Conservation (phyloP, 345 rosid genomes). For the Pistacia integerrima region DNA sequence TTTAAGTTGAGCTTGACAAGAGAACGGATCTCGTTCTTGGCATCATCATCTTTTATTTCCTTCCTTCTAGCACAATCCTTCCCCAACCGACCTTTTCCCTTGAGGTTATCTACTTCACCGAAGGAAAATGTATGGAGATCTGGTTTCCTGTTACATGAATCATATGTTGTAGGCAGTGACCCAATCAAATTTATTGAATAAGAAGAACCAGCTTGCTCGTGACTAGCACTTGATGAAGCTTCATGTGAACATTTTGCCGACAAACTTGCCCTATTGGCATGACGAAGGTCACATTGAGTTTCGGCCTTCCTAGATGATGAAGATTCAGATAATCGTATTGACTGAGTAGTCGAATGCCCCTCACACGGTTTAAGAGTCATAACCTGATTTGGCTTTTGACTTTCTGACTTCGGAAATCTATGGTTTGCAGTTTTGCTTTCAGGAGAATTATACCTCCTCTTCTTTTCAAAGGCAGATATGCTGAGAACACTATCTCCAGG, state of each 20-base stretch:
- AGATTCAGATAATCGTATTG: conserved; percentile 16
- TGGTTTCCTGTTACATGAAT: conserved; percentile 9
- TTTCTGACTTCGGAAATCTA: conserved; percentile 11
- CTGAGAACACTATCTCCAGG: conserved; percentile 14
- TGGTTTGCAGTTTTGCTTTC: conserved; percentile 19
- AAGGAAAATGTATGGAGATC: conserved; percentile 14
- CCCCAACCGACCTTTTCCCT: conserved; percentile 6
- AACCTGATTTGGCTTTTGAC: conserved; percentile 14
- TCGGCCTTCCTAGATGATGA: conserved; percentile 12
- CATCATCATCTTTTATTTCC: conserved; percentile 25
- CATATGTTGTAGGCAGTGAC: conserved; percentile 18
- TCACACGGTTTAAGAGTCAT: conserved; percentile 1
- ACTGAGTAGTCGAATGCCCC: background rate
- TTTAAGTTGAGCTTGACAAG: conserved; percentile 65
- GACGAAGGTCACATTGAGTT: conserved; percentile 3
- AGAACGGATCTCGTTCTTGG: conserved; percentile 53
- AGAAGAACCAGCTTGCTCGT: conserved; percentile 17
- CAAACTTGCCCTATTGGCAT: background rate
- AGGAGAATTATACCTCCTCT: background rate
- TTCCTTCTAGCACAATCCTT: conserved; percentile 17
- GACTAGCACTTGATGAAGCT: conserved; percentile 6
- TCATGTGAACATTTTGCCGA: background rate
- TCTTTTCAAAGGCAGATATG: conserved; percentile 17
- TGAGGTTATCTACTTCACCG: background rate
- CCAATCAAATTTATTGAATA: conserved; percentile 8